These are phyloP conservation scores for Lithospermum erythrorhizon DNA, from an alignment of 257 asterid genomes.

Conservation along the genomic window DNA sequence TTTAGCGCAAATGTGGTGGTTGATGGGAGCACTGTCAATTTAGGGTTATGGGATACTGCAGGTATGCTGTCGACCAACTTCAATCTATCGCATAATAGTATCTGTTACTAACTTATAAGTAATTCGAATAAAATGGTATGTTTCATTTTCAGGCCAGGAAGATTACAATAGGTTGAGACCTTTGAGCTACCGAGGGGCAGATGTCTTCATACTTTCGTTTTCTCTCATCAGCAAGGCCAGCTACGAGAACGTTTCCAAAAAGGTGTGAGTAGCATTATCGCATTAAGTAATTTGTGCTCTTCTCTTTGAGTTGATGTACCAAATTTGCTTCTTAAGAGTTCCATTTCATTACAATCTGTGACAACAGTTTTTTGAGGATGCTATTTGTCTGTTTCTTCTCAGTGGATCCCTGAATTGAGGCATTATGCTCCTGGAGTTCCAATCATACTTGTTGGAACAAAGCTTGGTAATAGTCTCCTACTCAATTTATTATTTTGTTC, in stretches of 20 bases:
- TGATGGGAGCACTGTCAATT: slow-evolving; percentile 75
- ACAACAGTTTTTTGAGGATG: slow-evolving; percentile 9
- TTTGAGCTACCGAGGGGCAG: slow-evolving; percentile 89
- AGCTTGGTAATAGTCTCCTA: slow-evolving; percentile 57
- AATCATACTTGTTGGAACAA: slow-evolving; percentile 85
- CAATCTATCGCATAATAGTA: slow-evolving; percentile 1
- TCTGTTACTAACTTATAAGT: slow-evolving; percentile 8
- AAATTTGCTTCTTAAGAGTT: not conserved
- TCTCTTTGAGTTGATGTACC: not conserved
- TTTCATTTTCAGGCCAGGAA: slow-evolving; percentile 59
- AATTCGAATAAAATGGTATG: not conserved
- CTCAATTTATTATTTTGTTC: slow-evolving; percentile 9
- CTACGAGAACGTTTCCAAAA: slow-evolving; percentile 66
- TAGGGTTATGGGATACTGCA: slow-evolving; percentile 91
- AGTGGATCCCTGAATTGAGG: slow-evolving; percentile 96
- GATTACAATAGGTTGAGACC: slow-evolving; percentile 84
- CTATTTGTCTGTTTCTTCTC: slow-evolving; percentile 18
- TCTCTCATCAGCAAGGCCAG: slow-evolving; percentile 92
- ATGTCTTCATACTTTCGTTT: slow-evolving; percentile 80
- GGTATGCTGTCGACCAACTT: slow-evolving; percentile 26
- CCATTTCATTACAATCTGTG: not conserved
- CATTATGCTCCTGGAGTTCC: slow-evolving; percentile 93
- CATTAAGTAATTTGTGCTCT: not conserved
- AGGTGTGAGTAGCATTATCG: slow-evolving; percentile 27
- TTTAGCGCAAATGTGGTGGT: slow-evolving; percentile 83